Conservation (phyloP, 2,329 filamentous ascomycete species). For the Claviceps cyperi region DNA sequence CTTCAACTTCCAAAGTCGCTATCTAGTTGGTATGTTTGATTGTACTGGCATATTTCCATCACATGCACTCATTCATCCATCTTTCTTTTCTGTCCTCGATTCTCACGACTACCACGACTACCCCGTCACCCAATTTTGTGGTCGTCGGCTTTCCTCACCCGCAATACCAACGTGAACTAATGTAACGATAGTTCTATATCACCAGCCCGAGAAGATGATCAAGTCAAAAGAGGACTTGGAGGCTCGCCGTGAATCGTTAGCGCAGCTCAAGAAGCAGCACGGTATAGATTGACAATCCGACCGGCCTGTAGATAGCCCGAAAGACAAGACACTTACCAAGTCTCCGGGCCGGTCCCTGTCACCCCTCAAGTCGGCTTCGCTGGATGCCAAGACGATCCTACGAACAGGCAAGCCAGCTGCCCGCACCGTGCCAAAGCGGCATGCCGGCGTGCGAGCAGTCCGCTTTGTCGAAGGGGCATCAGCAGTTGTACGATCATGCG, state of each 20-base stretch:
- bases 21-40: conserved; percentile 69
- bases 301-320: conserved; percentile 45
- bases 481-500: conserved; percentile 22
- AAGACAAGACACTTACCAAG: conserved; percentile 27
- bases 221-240: conserved; percentile 89
- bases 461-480: conserved; percentile 27
- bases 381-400: conserved; percentile 28
- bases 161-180: background rate
- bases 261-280: conserved; percentile 93
- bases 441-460: conserved; percentile 24
- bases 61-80: conserved; percentile 3
- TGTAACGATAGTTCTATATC: conserved; percentile 38
- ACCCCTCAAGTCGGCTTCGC: conserved; percentile 25
- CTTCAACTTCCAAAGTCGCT: conserved; percentile 99
- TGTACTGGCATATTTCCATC: background rate
- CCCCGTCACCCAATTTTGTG: background rate
- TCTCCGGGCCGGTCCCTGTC: conserved; percentile 49
- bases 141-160: background rate
- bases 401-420: conserved; percentile 26
- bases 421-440: conserved; percentile 20
- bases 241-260: conserved; percentile 89
- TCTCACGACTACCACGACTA: background rate
- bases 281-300: conserved; percentile 92
- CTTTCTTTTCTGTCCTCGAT: background rate
- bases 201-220: conserved; percentile 52